A percentile compares a stretch with the other conserved stretches of the same genome.
Conservation (phyloP, 495 filamentous ascomycete genomes). For the Aspergillus haitiensis region DNA sequence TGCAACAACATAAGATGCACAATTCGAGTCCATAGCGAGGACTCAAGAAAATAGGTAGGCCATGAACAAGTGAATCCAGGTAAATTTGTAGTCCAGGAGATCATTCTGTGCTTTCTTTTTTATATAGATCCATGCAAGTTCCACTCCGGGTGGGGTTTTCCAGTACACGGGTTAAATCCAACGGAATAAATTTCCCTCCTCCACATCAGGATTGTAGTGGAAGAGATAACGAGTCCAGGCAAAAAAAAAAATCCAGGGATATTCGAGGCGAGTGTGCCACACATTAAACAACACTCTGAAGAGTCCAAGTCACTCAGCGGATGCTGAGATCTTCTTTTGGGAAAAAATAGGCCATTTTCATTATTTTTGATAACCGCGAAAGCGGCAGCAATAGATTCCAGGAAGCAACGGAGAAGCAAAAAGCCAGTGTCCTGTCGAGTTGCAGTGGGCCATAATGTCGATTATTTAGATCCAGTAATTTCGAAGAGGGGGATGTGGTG, state of each 20-base stretch:
- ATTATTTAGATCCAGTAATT: constrained; percentile 10
- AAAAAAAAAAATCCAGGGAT: constrained; percentile 7
- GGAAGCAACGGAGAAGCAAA: constrained; percentile 20
- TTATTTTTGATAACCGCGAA: constrained; percentile 30
- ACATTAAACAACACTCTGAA: constrained; percentile 48
- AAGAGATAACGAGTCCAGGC: constrained; percentile 27
- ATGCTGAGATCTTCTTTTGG: constrained; percentile 32
- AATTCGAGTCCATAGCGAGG: constrained; percentile 5
- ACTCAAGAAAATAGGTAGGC: background rate
- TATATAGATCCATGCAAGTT: background rate
- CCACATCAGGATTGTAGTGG: constrained; percentile 33
- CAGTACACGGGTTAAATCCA: constrained; percentile 17
- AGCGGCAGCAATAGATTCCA: constrained; percentile 23
- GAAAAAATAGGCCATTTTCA: constrained; percentile 28
- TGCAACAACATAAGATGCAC: constrained; percentile 23
- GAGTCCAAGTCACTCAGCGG: constrained; percentile 43
- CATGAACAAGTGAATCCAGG: constrained; percentile 3
- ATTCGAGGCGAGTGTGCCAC: constrained; percentile 40
- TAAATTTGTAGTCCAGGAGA: constrained; percentile 11
- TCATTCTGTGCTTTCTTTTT: constrained; percentile 5
- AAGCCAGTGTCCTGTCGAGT: constrained; percentile 17
- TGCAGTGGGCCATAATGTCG: constrained; percentile 22
- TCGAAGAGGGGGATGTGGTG: constrained; percentile 26
- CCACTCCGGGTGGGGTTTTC: constrained; percentile 13
- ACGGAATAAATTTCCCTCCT: constrained; percentile 27